Base-by-base conservation (phyloP, 306 rosid species). In the Coriaria nepalensis region DNA sequence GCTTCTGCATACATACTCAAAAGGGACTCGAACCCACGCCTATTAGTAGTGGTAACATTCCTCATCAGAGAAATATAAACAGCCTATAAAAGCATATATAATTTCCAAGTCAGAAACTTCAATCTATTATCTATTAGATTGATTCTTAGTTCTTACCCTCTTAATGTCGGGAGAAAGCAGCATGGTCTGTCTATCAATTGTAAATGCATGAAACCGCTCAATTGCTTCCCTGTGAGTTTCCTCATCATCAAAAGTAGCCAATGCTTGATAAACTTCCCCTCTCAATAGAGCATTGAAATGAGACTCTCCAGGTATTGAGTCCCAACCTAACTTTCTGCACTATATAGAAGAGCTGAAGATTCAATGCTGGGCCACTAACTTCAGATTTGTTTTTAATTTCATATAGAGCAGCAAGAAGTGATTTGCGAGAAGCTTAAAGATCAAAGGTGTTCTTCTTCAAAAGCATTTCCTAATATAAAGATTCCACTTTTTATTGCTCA, bases 271-370 rank as follows among this genome's bases (percentile, higher is more conserved):
- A 45, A 78, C 57, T 66, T 61, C 58, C 40, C 48, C 83, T 50
- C 87, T 68, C 65, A 58, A 43, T 39, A 78, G 67, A 51, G 73
- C 61, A 42, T 35, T 49, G 48, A 66, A 75, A 59, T 73, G 77
- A 47, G 47, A 59, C 72, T 78, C 83, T 45, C 68, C 83, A 10
- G 66, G 42, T 61, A 39, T 44, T 7, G 81, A 50, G 40, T 73
- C 79, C 93, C 81, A 82, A 6, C 87, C 84, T 63, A 71, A 56
- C 14, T 33, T 55, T 66, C 87, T 78, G 78, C 45, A 66, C 7
- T 50, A 44, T 61, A 13, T n/a, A 50, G 40, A 47, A 58, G n/a
- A n/a, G n/a, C n/a, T n/a, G n/a, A n/a, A n/a, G n/a, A n/a, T n/a
- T n/a, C n/a, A n/a, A n/a, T n/a, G n/a, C n/a, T n/a, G n/a, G n/a